A percentile compares a stretch with the other conserved stretches of the same genome.
These are phyloP conservation scores for Gelatoporia subvermispora DNA, from an alignment of 768 basidiomycete genomes.

Conservation along the genomic window DNA sequence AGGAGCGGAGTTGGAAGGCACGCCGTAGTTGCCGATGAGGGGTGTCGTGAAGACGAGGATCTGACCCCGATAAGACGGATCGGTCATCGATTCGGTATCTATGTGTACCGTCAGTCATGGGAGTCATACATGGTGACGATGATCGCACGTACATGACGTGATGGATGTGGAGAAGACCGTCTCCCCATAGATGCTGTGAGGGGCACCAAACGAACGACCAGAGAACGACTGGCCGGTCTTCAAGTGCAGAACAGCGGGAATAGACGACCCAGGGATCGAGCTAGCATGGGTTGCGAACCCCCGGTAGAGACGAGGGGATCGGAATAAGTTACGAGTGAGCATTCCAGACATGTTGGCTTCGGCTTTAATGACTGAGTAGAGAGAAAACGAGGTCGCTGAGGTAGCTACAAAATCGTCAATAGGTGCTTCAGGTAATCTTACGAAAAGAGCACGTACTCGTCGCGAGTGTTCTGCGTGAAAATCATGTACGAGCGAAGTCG, in stretches of 20 bases:
- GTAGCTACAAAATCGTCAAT: slow-evolving; percentile 45
- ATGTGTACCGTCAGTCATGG: neutral
- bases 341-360: slow-evolving; percentile 33
- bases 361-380: slow-evolving; percentile 41
- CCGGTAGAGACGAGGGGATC: slow-evolving; percentile 46
- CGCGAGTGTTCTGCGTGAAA: slow-evolving; percentile 82
- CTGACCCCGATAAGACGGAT: slow-evolving; percentile 96
- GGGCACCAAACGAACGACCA: slow-evolving; percentile 87
- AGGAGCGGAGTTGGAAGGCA: slow-evolving; percentile 76
- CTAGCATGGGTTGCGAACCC: slow-evolving; percentile 65
- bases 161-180: slow-evolving; percentile 99
- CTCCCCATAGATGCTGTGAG: slow-evolving; percentile 86
- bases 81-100: slow-evolving; percentile 99
- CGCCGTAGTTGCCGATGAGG: slow-evolving; percentile 97
- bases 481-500: slow-evolving; percentile 54
- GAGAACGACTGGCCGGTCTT: slow-evolving; percentile 91
- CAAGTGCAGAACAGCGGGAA: slow-evolving; percentile 83
- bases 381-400: slow-evolving; percentile 90
- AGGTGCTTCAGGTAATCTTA: neutral
- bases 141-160: slow-evolving; percentile 74
- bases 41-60: slow-evolving; percentile 98
- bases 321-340: slow-evolving; percentile 51
- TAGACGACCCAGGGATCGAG: slow-evolving; percentile 15
- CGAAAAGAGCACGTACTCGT: slow-evolving; percentile 58
- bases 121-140: neutral